A percentile compares a stretch with the other conserved stretches of the same genome.
phyloP scores from a whole-genome alignment of 768 basidiomycete species.

The button mushroom (Agaricus bisporus) region DNA sequence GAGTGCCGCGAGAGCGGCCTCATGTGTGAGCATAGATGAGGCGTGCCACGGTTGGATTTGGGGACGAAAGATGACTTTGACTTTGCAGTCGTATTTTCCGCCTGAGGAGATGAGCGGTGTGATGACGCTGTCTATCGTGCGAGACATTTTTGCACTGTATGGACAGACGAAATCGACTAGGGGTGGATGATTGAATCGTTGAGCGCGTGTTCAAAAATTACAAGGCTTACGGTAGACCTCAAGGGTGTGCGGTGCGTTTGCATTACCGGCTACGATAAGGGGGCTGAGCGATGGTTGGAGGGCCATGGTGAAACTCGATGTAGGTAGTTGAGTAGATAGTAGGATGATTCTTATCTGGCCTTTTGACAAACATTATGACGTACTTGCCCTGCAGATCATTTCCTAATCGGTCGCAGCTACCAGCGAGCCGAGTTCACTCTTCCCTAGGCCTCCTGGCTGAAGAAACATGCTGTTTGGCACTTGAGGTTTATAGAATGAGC shows the following conservation, averaged over 20 bases:
- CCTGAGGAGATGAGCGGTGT: conserved; percentile 51
- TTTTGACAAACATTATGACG: too few relatives aligned
- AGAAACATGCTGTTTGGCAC: too few relatives aligned
- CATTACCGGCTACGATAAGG: conserved; percentile 53
- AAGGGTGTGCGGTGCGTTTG: conserved; percentile 66
- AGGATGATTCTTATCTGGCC: too few relatives aligned
- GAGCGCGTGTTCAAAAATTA: neutral
- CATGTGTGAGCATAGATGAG: conserved; percentile 70
- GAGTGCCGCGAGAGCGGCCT: conserved; percentile 75
- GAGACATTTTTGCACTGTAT: conserved; percentile 63
- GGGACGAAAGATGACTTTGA: conserved; percentile 65
- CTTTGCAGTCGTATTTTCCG: conserved; percentile 64
- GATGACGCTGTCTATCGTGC: conserved; percentile 52
- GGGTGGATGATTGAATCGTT: neutral
- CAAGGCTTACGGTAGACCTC: conserved; percentile 64
- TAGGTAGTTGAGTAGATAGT: neutral
- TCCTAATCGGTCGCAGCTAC: too few relatives aligned
- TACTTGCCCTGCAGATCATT: too few relatives aligned
- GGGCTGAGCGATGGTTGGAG: conserved; percentile 69
- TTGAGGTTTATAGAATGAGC: too few relatives aligned
- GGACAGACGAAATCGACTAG: conserved; percentile 87
- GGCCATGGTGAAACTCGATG: conserved; percentile 49
- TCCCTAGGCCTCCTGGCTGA: too few relatives aligned
- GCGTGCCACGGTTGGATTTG: conserved; percentile 82
- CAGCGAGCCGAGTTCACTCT: too few relatives aligned